Evolutionary conservation across 2,329 filamentous ascomycete genomes (phyloP), one percentile per base, ranked within the genome.

Genomic region (Arachnomyces sp.): DNA sequence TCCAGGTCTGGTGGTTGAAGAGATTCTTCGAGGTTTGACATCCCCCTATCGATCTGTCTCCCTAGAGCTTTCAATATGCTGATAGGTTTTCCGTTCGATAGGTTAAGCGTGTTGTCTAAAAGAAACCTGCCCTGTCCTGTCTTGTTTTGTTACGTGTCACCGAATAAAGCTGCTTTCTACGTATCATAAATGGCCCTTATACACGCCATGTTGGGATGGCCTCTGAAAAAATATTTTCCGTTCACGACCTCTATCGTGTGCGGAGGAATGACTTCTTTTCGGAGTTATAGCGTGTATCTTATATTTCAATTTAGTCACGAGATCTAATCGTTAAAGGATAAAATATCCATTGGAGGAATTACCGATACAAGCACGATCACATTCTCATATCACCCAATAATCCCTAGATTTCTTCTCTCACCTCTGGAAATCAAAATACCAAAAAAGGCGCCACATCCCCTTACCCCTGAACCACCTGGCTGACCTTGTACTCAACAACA

Each of bases 1-100:
- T 98, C 74, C 92, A 98, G 72, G 90, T 98, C 50, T 98, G 92
- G 90, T 98, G 92, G 89, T 68, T 98, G 63, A 92, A 94, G 71
- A 79, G 92, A 60, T 98, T 98, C 76, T 95, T 95, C 60, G 89
- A 95, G 80, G 79, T 81, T 45, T 43, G 36, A 25, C 20, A 5
- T 25, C n/a, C 9, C 34, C 29, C 29, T 12, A 28, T 15, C 25
- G 16, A 29, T n/a, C 14, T 31, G 11, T 32, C 34, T 28, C 37
- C 28, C 12, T 37, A 8, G 36, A 43, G 34, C 41, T 28, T 38
- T n/a, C 13, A 20, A 20, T 17, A 30, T 47, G 40, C 42, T 44
- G 42, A 41, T 42, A 35, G 36, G 34, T 36, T 42, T 33, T 43
- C 3, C 17, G n/a, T 40, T 37, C 30, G 46, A 43, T 45, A 69